A percentile compares a stretch with the other conserved stretches of the same genome.
Evolutionary conservation across 2,329 filamentous ascomycete genomes (phyloP).

Genomic region (Diaporthe australafricana): DNA sequence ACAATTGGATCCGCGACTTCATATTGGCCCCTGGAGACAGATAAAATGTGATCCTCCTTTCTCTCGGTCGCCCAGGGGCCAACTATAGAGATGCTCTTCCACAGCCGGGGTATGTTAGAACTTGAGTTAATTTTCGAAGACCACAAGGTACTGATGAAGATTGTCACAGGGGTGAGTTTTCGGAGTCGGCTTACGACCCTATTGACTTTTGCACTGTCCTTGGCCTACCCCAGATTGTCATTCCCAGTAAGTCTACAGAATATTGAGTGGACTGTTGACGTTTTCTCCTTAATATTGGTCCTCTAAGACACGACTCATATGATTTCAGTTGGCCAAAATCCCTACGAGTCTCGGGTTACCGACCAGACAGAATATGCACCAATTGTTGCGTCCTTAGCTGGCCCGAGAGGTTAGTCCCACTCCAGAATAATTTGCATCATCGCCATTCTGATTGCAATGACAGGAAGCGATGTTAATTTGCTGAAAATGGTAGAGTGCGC

Average conservation of each 20-base stretch:
- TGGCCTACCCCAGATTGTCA: neutral
- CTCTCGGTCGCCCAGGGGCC: too few species aligned
- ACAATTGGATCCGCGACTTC: too few species aligned
- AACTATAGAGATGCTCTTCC: too few species aligned
- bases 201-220: neutral
- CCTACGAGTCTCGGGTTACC: neutral
- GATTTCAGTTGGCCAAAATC: neutral
- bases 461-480: neutral
- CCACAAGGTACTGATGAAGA: neutral
- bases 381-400: neutral
- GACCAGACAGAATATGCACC: neutral
- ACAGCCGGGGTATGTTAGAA: too few species aligned
- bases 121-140: neutral
- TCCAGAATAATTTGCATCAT: neutral
- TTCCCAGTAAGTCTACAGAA: neutral
- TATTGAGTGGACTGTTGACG: neutral
- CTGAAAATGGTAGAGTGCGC: neutral
- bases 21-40: too few species aligned
- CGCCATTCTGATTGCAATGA: neutral
- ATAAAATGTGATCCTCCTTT: too few species aligned
- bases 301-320: neutral
- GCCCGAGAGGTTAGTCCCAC: neutral
- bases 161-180: neutral
- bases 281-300: neutral
- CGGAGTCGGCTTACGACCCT: neutral